Conservation (phyloP, 352 stramenopile species). For the Phytophthora sansomeana region DNA sequence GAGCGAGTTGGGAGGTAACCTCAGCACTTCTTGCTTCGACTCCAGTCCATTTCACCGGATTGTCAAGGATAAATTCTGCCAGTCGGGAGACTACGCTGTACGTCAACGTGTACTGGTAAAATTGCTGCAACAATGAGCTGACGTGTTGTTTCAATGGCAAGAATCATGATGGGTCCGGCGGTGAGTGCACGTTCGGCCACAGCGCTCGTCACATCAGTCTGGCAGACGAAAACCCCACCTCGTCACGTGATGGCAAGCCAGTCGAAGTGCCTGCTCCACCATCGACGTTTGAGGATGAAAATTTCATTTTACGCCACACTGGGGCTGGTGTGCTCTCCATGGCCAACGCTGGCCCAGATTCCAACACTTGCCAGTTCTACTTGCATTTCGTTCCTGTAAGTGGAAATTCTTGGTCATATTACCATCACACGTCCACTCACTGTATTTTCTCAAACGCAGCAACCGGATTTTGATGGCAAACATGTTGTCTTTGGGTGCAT, state of each 20-base stretch:
- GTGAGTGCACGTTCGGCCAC: slow-evolving; percentile 88
- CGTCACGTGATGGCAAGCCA: slow-evolving; percentile 1
- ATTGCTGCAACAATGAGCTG: not conserved
- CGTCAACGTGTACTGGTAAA: not conserved
- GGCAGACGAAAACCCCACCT: slow-evolving; percentile 14
- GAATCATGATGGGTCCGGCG: slow-evolving; percentile 81
- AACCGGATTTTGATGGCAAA: slow-evolving; percentile 72
- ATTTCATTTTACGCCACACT: slow-evolving; percentile 93
- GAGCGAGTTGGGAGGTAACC: not conserved
- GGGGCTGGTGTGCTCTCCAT: slow-evolving; percentile 92
- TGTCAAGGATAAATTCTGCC: slow-evolving; percentile 91
- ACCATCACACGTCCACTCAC: not conserved
- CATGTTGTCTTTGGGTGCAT: slow-evolving; percentile 86
- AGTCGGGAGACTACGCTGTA: slow-evolving; percentile 93
- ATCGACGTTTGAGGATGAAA: slow-evolving; percentile 92
- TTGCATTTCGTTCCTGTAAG: slow-evolving; percentile 75
- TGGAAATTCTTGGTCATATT: not conserved
- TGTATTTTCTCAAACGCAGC: slow-evolving; percentile 1
- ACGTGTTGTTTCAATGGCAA: slow-evolving; percentile 37
- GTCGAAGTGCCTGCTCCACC: slow-evolving; percentile 20
- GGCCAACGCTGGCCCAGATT: slow-evolving; percentile 95
- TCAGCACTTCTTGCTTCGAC: not conserved
- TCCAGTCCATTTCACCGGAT: slow-evolving; percentile 91
- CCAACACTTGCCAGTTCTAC: slow-evolving; percentile 97
- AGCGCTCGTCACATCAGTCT: slow-evolving; percentile 10